Base-by-base conservation (phyloP, 1,284 basidiomycete species). In the Pascua guehoae region DNA sequence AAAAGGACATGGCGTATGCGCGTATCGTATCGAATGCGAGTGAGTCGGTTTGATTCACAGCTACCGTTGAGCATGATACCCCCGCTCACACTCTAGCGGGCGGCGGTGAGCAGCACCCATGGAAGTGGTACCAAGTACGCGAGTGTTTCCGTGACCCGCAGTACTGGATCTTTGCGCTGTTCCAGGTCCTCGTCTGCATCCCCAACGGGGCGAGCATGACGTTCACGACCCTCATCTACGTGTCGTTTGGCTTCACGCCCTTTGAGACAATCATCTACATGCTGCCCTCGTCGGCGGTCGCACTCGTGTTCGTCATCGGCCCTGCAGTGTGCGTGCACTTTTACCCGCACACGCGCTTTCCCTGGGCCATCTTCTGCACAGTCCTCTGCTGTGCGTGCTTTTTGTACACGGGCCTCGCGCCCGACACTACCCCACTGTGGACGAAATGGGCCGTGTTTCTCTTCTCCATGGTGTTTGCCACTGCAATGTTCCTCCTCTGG, bases 91-190 rank as follows among this genome's bases (percentile, higher is more conserved):
- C 24, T 61, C 43, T 53, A 37, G 58, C 59, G 18, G 61, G 59
- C 36, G 64, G 62, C 12, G 63, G 61, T 16, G 64, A 58, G 37
- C 39, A 51, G 17, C 56, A 65, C 14, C 46, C 48, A 1, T 69
- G 66, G 66, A 61, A 61, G 41, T 65, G 63, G 66, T 38, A 44
- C 8, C 66, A 67, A 49, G 67, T 66, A 0, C 39, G 42, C 10
- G 67, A 69, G 48, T 66, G 63, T 49, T 60, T 69, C 55, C 11
- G 18, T 2, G 68, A 70, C 56, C 68, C 66, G 4, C 65, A 66
- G 51, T 64, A 51, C 51, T 69, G 56, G 48, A 58, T 63, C 24
- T 57, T 53, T n/a, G 48, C 64, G 46, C 37, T 61, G 5, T 66
- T 60, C 63, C 64, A 66, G 55, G 37, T 64, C 12, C 48, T 58